Conservation (phyloP, 2,329 filamentous ascomycete species). For the Phialemonium atrogriseum region DNA sequence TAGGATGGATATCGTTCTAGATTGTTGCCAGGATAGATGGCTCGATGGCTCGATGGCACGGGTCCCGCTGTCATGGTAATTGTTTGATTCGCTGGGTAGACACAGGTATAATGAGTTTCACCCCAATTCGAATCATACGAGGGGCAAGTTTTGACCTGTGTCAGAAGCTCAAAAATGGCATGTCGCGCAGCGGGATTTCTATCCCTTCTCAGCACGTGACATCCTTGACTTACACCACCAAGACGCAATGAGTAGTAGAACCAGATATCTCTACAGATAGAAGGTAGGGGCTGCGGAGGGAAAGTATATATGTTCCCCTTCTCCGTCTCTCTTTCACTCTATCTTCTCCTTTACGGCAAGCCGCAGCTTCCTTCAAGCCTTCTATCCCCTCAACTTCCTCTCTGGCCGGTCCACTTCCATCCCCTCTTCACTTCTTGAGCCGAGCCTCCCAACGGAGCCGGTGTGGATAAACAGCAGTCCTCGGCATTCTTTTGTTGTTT, state of each 20-base stretch:
- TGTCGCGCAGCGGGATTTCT: constrained; percentile 1
- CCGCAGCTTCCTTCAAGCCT: constrained; percentile 6
- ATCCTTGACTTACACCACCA: not conserved
- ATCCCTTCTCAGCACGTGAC: constrained; percentile 1
- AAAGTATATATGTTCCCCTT: constrained; percentile 5
- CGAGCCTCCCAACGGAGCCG: constrained; percentile 4
- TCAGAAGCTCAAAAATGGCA: constrained; percentile 1
- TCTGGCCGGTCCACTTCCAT: too few relatives aligned
- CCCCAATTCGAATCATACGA: constrained; percentile 9
- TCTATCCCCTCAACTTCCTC: too few relatives aligned
- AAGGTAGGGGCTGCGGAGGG: not conserved
- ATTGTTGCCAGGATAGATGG: constrained; percentile 8
- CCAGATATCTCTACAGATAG: too few relatives aligned
- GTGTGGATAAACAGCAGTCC: constrained; percentile 10
- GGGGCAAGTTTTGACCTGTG: constrained; percentile 2
- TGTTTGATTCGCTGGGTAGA: constrained; percentile 6
- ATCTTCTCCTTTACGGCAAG: constrained; percentile 2
- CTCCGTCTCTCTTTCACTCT: not conserved
- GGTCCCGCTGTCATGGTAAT: not conserved
- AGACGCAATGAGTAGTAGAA: not conserved
- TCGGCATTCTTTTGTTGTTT: constrained; percentile 13
- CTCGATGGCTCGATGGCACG: constrained; percentile 8
- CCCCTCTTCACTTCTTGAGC: constrained; percentile 5
- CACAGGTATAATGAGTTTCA: constrained; percentile 7
- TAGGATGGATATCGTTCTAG: not conserved